Base-by-base conservation (phyloP, 2,329 filamentous ascomycete genomes). In the Hypoxylon sp. region DNA sequence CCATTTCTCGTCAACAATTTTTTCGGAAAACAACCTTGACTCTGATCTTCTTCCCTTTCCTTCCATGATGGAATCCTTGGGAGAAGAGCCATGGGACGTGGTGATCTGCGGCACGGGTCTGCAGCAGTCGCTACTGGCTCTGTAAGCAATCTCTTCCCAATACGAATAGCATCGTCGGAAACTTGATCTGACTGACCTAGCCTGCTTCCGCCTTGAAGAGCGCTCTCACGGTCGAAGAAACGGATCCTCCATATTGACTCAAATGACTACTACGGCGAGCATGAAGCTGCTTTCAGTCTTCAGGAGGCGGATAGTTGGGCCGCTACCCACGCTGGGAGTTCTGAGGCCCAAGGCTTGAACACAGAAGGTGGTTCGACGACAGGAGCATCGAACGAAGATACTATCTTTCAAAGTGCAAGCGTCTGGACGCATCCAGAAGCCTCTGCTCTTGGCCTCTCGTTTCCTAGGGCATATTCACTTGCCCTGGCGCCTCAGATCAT, bases 151-250 rank as follows among this genome's bases (percentile, higher is more conserved):
- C 51, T 57, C 43, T 59, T 46, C 46, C 61, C 62, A 65, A 23
- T 34, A 46, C 13, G 34, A 51, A 34, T 38, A 49, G 51, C 61
- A 46, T 41, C 56, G 55, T 71, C 63, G 59, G 61, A 69, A 67
- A 65, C 75, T 82, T 82, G 82, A 79, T 89, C 89, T 91, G 88
- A 92, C 91, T 93, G 88, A 93, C 90, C 80, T 81, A 91, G 87
- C 81, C 78, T 76, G 79, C 78, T 75, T 62, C 67, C 75, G 64
- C 71, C 45, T 34, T 68, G 55, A 71, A 98, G 95, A 86, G 92
- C 95, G 75, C 87, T 98, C 75, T 98, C 95, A 73, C 91, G 94
- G 77, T 97, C 94, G 69, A 91, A 90, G 78, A 97, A 97, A 85
- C 96, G 93, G 75, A 88, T 98, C 72, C 87, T 98, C 66, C 95